Evolutionary conservation across 371 early-diverging fungal genomes (phyloP), one percentile per base, ranked within the genome.

Genomic region (Catenaria anguillulae): DNA sequence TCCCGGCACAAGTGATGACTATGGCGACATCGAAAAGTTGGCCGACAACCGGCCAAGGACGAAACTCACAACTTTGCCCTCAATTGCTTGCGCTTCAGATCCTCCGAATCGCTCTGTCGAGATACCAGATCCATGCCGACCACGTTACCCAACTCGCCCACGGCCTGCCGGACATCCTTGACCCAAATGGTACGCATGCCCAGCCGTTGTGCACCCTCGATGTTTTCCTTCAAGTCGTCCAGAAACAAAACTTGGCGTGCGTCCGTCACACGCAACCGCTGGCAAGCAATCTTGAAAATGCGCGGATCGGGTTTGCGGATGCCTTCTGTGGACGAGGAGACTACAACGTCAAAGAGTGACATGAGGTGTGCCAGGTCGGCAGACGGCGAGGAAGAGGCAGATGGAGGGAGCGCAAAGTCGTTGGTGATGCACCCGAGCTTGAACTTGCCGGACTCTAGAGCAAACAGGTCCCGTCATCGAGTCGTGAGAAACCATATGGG

Each of bases 301-400:
- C 48, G 46, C 3, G 71, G 71, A 56, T 78, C 79, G 4, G 79
- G 79, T 52, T 78, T 78, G 33, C 79, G 67, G 61, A 76, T 56
- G 5, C 77, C 77, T 3, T 72, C 75, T 4, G 67, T 62, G 10
- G 67, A 48, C 42, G 73, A 73, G 64, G 73, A 72, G 31, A 78
- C 68, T 65, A 71, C 72, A 33, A 61, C 66, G 55, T 75, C 69
- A 55, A 71, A 71, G 62, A 67, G 34, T 13, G 34, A 6, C 58
- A 58, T 58, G 0, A 58, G 58, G 10, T 33, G 24, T 0, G 13
- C n/a, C 5, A 58, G 8, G 3, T 26, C 29, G 17, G 55, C 33
- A 2, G 2, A 29, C 6, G 3, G 19, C 33, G 8, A 13, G 12
- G 33, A 13, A 4, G 36, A 19, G 36, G 26, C 36, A 3, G 24